Evolutionary conservation across 2,329 filamentous ascomycete genomes (phyloP), one percentile per base, ranked within the genome.

Genomic region (Bipolaris victoriae): DNA sequence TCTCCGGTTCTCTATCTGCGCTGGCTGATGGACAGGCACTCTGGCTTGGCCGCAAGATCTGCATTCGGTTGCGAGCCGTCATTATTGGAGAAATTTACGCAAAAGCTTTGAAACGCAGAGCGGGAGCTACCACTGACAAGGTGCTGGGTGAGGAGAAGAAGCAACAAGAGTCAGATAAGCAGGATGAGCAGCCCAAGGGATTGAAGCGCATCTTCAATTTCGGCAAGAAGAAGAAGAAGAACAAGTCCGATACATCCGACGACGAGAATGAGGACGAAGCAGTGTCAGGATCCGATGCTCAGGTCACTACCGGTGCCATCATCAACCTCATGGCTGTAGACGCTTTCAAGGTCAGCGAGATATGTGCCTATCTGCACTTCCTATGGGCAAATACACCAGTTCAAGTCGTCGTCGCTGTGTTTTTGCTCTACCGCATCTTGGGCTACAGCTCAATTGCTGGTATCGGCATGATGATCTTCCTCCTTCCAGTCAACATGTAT

Each of bases 291-390:
- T 73, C 75, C 15, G 88, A 92, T 60, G 85, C 89, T 56, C 92
- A 96, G 78, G 94, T 92, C 37, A 97, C 95, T 60, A 84, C 96
- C 49, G 95, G 96, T 61, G 96, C 95, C n/a, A 97, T 99, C 70
- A 99, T 99, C 81, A 99, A 98, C 76, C 82, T 99, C 64, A 99
- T 99, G 95, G 96, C 95, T 10, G 96, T 99, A 39, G 96, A 99
- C 80, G 97, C 94, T 46, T 98, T 98, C 86, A 99, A 99, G 79
- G 92, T 99, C 53, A 90, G 91, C 61, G 95, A 99, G 74, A 89
- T 97, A 57, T 95, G 92, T 36, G 90, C 94, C 0, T 99, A 99
- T 74, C 81, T 99, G 31, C 95, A 99, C 77, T 99, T 96, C 77
- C 82, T 99, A n/a, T 90, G 94, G 82, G 94, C 93, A 0, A 88